Evolutionary conservation across 345 rosid species (phyloP).

Genomic region (Moringa oleifera): DNA sequence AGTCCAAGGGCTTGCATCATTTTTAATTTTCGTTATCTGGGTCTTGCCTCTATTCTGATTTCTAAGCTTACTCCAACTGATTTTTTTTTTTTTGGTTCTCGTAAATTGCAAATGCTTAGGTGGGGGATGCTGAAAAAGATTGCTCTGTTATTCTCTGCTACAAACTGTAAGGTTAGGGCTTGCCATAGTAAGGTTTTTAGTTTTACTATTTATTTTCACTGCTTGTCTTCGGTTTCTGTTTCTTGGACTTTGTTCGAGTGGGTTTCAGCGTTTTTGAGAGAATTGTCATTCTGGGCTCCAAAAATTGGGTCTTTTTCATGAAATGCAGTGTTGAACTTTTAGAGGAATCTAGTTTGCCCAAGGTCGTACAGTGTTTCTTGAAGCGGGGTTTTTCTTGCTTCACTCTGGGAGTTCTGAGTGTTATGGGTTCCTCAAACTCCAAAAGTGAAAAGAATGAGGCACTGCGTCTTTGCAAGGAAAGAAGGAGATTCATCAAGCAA

Average conservation of each 20-base stretch:
- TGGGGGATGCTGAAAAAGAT: not conserved
- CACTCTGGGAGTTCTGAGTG: conserved; percentile 16
- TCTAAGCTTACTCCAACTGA: not conserved
- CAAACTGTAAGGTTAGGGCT: not conserved
- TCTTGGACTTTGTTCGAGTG: not conserved
- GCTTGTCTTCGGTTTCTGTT: not conserved
- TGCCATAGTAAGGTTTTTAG: not conserved
- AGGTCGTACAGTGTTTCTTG: no score
- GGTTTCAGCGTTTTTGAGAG: not conserved
- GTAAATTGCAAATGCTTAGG: not conserved
- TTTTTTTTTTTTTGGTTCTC: conserved; percentile 9
- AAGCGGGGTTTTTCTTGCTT: not conserved
- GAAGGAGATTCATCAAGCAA: conserved; percentile 68
- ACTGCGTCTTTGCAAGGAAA: conserved; percentile 60
- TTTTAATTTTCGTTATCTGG: not conserved
- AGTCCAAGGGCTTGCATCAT: not conserved
- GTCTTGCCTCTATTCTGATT: conserved; percentile 4
- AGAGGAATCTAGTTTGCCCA: not conserved
- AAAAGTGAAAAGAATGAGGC: conserved; percentile 59
- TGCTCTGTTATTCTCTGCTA: not conserved
- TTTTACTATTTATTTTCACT: not conserved
- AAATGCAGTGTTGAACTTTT: not conserved
- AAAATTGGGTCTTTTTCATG: not conserved
- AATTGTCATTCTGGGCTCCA: not conserved
- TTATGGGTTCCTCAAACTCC: conserved; percentile 74